These are phyloP conservation scores for Theileria parva DNA, from an alignment of 169 alveolate genomes.

Conservation along the genomic window DNA sequence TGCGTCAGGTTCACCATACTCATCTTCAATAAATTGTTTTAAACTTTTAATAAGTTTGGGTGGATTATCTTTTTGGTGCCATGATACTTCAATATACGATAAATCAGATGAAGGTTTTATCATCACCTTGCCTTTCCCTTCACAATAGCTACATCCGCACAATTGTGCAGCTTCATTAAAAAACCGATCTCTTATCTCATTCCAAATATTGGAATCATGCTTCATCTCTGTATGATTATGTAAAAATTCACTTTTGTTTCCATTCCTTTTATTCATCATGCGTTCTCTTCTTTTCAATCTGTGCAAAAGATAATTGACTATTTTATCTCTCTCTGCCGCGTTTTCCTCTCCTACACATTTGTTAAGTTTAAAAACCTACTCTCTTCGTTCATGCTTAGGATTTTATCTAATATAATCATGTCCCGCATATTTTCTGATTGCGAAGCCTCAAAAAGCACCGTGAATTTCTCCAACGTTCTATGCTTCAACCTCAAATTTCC, in stretches of 20 bases:
- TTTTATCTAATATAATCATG: conserved; percentile 37
- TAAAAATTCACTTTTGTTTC: neutral
- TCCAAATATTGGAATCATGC: conserved; percentile 46
- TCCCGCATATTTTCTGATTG: conserved; percentile 49
- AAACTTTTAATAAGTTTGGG: conserved; percentile 34
- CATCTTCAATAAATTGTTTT: neutral
- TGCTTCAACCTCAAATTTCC: conserved; percentile 21
- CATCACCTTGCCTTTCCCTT: conserved; percentile 9
- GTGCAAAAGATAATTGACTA: neutral
- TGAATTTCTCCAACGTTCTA: conserved; percentile 14
- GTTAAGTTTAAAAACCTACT: neutral
- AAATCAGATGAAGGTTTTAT: conserved; percentile 27
- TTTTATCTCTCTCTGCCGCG: no score
- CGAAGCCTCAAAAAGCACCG: conserved; percentile 31
- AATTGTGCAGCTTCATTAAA: conserved; percentile 19
- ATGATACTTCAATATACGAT: conserved; percentile 42
- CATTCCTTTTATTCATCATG: neutral
- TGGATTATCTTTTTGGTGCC: conserved; percentile 38
- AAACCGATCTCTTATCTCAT: conserved; percentile 52
- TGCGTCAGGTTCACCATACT: conserved; percentile 1
- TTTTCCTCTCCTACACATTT: no score
- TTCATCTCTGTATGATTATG: neutral
- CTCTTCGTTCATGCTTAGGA: neutral
- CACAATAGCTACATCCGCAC: conserved; percentile 41
- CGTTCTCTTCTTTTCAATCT: neutral